Evolutionary conservation across 2,329 filamentous ascomycete genomes (phyloP), one percentile per base, ranked within the genome.

Genomic region (Fusarium nodosum): DNA sequence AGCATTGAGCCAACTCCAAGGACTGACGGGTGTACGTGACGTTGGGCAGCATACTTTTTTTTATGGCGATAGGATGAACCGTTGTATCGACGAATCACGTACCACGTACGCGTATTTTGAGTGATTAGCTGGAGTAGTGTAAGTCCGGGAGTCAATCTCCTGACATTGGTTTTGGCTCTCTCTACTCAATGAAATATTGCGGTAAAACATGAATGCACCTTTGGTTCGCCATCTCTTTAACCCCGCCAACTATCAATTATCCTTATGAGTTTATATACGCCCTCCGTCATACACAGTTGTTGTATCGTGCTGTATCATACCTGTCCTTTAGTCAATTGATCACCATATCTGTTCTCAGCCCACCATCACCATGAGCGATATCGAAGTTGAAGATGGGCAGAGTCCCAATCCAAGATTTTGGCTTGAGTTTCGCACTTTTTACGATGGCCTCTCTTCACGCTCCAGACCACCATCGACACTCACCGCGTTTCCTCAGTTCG

Each of bases 401-500:
- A 73, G 71, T 38, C 66, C 66, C 7, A 63, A 73, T 44, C 75
- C 78, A 42, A 72, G 69, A 52, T 82, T 84, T 76, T 82, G 80
- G 79, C 81, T 85, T 41, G 79, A 82, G 60, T 85, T 85, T 70
- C 79, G 80, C 57, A 78, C 82, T 47, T 77, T 82, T 72, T 77
- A 78, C 66, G 82, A 84, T 74, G 82, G 81, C 28, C 73, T 80
- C 28, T 75, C 66, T 26, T 57, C 59, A 22, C 45, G 60, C 28
- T 50, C 54, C 18, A 58, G 46, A 18, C 42, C 65, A 18, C 34
- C 66, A 26, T 56, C 56, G 7, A 46, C 52, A 33, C 53, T 74
- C 68, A 68, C 72, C 56, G 56, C 74, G 44, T 82, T 80, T 70
- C 74, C 74, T 16, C 77, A 66, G 42, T 86, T 86, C 72, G 61